Evolutionary conservation across 441 rosid genomes (phyloP).

Genomic region (Adansonia grandidieri): DNA sequence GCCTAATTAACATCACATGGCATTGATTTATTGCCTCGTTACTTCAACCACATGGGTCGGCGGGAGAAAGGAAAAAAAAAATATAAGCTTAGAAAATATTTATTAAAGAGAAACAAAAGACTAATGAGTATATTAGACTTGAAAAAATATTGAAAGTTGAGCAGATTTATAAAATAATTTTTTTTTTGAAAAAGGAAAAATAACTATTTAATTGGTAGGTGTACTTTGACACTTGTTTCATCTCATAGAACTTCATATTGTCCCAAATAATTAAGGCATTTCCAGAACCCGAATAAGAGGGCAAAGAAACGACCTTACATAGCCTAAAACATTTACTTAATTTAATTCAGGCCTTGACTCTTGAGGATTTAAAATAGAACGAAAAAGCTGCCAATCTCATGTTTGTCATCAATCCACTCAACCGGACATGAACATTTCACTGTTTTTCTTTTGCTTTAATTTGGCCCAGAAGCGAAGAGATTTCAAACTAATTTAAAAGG

Average conservation of each 20-base stretch:
- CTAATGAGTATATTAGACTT: no score
- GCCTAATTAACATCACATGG: background rate
- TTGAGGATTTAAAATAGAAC: background rate
- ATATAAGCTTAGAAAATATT: no score
- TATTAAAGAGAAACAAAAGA: no score
- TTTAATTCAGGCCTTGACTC: background rate
- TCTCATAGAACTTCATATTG: slow-evolving; percentile 4
- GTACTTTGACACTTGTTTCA: background rate
- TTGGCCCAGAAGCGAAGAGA: background rate
- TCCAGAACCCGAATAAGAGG: background rate
- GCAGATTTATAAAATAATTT: no score
- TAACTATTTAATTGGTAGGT: background rate
- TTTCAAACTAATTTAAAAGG: no score
- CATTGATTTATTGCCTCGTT: slow-evolving; percentile 1
- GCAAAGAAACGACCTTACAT: background rate
- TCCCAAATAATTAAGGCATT: slow-evolving; percentile 13
- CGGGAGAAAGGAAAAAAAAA: no score
- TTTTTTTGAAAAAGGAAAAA: no score
- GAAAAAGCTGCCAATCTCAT: background rate
- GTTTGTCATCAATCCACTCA: background rate
- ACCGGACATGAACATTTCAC: background rate
- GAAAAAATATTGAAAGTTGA: no score
- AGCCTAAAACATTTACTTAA: background rate
- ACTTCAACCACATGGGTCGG: background rate
- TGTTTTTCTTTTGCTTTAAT: background rate